These are phyloP conservation scores for Candida incommunis DNA, from an alignment of 805 yeast genomes.

Conservation along the genomic window DNA sequence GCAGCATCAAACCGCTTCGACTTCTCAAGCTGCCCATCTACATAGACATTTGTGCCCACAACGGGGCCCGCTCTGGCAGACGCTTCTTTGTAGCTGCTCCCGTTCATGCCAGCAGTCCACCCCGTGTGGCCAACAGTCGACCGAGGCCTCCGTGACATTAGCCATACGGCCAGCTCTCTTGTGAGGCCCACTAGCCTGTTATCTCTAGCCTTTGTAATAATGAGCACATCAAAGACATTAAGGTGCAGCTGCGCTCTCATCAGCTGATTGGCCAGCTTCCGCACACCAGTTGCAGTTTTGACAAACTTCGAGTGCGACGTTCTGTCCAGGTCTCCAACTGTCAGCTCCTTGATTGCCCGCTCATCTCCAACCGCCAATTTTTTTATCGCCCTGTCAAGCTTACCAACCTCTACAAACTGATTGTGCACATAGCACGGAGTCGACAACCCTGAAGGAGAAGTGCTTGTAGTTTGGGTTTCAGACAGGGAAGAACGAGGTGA, in stretches of 20 bases:
- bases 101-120: not conserved
- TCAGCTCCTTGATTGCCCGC: constrained; percentile 31
- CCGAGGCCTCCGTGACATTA: constrained; percentile 25
- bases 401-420: constrained; percentile 5
- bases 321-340: constrained; percentile 22
- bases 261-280: constrained; percentile 16
- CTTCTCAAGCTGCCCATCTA: constrained; percentile 51
- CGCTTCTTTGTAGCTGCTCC: not conserved
- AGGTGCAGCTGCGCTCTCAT: constrained; percentile 32
- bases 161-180: constrained; percentile 68
- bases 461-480: not conserved
- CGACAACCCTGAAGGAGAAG: not conserved
- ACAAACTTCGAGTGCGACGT: constrained; percentile 8
- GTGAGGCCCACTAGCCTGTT: constrained; percentile 63
- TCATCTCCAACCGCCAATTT: constrained; percentile 27
- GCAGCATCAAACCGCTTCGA: constrained; percentile 51
- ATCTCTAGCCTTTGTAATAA: constrained; percentile 85
- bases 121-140: not conserved
- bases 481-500: constrained; percentile 4
- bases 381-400: constrained; percentile 17
- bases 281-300: constrained; percentile 18
- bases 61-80: not conserved
- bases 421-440: constrained; percentile 7
- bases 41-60: constrained; percentile 34
- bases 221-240: constrained; percentile 55